Conservation (phyloP, 805 yeast genomes). For the Starmerella riodocensis region DNA sequence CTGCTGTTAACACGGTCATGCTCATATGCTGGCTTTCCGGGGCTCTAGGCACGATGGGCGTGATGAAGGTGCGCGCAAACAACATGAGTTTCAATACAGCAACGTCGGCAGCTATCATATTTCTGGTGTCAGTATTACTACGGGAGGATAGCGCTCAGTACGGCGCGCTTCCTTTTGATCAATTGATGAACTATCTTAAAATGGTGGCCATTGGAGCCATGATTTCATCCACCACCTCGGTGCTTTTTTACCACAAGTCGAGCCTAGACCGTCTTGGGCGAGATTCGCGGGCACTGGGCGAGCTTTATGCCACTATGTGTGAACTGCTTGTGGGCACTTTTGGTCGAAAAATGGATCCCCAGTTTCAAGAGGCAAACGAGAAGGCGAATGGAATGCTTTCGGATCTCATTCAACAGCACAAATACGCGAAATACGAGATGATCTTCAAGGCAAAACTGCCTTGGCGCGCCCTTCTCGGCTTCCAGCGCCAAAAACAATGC, state of each 20-base stretch:
- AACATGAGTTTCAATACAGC: constrained; percentile 68
- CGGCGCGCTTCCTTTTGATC: constrained; percentile 41
- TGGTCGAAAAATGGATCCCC: constrained; percentile 11
- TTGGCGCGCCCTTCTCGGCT: neutral
- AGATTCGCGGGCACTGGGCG: constrained; percentile 31
- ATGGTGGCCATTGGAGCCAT: constrained; percentile 51
- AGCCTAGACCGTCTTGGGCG: constrained; percentile 21
- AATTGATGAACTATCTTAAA: constrained; percentile 40
- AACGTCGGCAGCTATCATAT: constrained; percentile 61
- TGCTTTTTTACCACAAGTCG: constrained; percentile 42
- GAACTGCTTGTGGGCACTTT: constrained; percentile 41
- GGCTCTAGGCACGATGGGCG: constrained; percentile 55
- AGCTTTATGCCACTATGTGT: constrained; percentile 33
- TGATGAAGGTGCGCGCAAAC: constrained; percentile 51
- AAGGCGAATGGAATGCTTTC: constrained; percentile 24
- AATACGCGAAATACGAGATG: constrained; percentile 49
- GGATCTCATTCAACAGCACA: constrained; percentile 32
- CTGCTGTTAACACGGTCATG: constrained; percentile 40
- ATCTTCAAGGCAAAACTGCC: neutral
- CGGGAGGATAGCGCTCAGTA: constrained; percentile 59
- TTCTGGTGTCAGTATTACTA: constrained; percentile 54
- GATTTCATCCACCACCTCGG: constrained; percentile 48
- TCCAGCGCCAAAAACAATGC: neutral
- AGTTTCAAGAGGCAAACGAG: neutral
- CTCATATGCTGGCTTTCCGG: constrained; percentile 37